Evolutionary conservation across 495 filamentous ascomycete species (phyloP).

Genomic region (Articulospora tetracladia): DNA sequence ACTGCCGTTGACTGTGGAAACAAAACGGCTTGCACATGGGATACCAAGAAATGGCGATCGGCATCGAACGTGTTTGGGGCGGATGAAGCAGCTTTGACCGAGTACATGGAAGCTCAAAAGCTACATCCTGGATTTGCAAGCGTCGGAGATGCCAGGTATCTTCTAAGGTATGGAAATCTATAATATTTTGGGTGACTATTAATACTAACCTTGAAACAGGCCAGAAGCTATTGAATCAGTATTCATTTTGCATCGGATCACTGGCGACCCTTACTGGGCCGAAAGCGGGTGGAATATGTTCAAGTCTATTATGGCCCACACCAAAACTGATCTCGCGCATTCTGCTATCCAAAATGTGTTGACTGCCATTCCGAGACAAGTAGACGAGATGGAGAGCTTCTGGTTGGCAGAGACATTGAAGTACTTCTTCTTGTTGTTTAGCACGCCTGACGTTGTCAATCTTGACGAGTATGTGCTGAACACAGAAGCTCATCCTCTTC

Average conservation of each 20-base stretch:
- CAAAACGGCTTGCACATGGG: conserved; percentile 66
- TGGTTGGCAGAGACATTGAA: conserved; percentile 83
- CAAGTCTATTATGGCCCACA: conserved; percentile 37
- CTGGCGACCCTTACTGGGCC: conserved; percentile 47
- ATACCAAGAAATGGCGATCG: conserved; percentile 55
- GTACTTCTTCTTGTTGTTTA: conserved; percentile 90
- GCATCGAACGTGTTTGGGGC: conserved; percentile 42
- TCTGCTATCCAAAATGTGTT: conserved; percentile 37
- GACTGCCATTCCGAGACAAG: conserved; percentile 26
- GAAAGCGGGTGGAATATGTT: conserved; percentile 62
- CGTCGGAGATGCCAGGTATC: conserved; percentile 21
- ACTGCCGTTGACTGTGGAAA: conserved; percentile 66
- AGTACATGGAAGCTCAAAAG: conserved; percentile 6
- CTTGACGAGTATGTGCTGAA: conserved; percentile 45
- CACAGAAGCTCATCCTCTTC: conserved; percentile 5
- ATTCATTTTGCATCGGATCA: conserved; percentile 57
- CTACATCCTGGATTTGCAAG: conserved; percentile 18
- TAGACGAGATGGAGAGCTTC: conserved; percentile 58
- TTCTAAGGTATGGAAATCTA: conserved; percentile 12
- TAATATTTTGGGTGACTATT: background rate
- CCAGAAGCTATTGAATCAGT: conserved; percentile 65
- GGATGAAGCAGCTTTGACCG: background rate
- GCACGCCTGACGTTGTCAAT: conserved; percentile 60
- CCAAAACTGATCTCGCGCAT: conserved; percentile 40
- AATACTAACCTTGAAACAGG: conserved; percentile 21